Evolutionary conservation across 2,329 filamentous ascomycete genomes (phyloP).

Genomic region (Alternaria atra): DNA sequence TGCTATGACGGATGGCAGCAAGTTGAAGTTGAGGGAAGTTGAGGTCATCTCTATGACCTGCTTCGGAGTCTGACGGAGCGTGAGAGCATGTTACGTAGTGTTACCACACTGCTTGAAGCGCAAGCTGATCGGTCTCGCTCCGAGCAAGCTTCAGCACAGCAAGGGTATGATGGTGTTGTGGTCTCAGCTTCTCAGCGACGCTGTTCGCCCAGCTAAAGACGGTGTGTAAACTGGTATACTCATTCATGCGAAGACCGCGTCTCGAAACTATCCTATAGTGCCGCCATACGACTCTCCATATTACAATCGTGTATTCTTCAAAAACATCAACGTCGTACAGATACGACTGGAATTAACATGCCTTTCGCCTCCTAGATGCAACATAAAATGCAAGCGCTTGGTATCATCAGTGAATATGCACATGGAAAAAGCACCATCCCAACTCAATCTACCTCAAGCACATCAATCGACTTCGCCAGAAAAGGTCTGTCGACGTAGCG

Average conservation of each 20-base stretch:
- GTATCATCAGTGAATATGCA: conserved; percentile 30
- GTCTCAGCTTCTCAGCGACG: conserved; percentile 10
- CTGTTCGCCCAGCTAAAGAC: conserved; percentile 12
- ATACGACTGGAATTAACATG: conserved; percentile 25
- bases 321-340: conserved; percentile 25
- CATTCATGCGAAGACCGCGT: conserved; percentile 5
- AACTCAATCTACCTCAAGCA: conserved; percentile 8
- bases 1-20: neutral
- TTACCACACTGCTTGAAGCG: neutral
- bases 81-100: neutral
- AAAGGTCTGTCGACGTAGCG: conserved; percentile 30
- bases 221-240: conserved; percentile 13
- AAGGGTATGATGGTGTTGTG: neutral
- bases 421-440: conserved; percentile 11
- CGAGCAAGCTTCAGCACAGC: conserved; percentile 1
- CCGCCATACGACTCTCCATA: conserved; percentile 15
- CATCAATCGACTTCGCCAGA: conserved; percentile 41
- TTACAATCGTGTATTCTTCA: conserved; percentile 31
- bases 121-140: neutral
- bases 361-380: conserved; percentile 36
- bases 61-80: neutral
- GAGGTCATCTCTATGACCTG: neutral
- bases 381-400: conserved; percentile 29
- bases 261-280: neutral
- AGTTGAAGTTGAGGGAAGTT: neutral